These are phyloP conservation scores for Pyrus bretschneideri DNA, from an alignment of 306 rosid species.

Conservation along the genomic window DNA sequence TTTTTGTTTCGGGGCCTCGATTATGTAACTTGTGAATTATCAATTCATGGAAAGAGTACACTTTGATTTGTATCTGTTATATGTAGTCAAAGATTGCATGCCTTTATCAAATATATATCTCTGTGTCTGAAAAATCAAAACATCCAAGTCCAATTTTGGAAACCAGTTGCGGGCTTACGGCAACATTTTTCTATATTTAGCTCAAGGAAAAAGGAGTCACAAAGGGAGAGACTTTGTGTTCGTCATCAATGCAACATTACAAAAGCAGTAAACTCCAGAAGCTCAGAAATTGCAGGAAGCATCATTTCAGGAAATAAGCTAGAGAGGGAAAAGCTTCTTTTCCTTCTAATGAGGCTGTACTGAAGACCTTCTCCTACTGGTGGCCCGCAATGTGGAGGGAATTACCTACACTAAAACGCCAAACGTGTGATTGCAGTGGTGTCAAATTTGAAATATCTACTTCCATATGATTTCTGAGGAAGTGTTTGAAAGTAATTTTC, in stretches of 20 bases:
- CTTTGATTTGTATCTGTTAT: background rate
- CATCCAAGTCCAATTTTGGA: background rate
- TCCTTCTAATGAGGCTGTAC: background rate
- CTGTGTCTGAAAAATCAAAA: background rate
- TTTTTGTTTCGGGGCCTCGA: background rate
- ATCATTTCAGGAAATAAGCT: background rate
- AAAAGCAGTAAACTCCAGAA: background rate
- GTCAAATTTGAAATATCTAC: too few species aligned
- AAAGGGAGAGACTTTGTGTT: background rate
- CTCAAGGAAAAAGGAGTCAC: background rate
- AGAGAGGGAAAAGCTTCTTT: background rate
- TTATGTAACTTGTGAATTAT: background rate
- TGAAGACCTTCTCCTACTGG: background rate
- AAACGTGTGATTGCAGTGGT: too few species aligned
- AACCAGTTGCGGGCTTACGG: background rate
- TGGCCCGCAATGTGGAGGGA: background rate
- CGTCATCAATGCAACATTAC: background rate
- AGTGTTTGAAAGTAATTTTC: too few species aligned
- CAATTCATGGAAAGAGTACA: background rate
- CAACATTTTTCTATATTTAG: background rate
- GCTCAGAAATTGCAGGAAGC: conserved; percentile 1
- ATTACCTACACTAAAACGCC: too few species aligned
- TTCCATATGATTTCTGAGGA: too few species aligned
- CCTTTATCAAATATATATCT: background rate
- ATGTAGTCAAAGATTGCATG: background rate